These are phyloP conservation scores for Hymenoscyphus infarciens DNA, from an alignment of 2,329 filamentous ascomycete species.

Conservation along the genomic window DNA sequence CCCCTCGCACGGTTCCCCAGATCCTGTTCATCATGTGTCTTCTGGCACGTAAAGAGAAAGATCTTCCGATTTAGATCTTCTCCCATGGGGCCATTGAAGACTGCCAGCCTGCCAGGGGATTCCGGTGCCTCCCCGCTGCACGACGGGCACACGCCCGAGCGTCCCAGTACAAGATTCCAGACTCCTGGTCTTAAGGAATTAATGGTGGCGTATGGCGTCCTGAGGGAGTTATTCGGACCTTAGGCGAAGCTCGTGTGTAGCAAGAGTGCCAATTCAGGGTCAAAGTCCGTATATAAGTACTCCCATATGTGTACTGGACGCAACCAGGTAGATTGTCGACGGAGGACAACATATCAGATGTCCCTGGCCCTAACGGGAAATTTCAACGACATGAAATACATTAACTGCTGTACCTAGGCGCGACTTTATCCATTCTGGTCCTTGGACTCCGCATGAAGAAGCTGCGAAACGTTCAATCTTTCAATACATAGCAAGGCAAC, in stretches of 20 bases:
- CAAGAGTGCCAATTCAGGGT: not conserved
- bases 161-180: not conserved
- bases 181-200: not conserved
- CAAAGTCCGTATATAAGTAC: not conserved
- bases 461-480: not conserved
- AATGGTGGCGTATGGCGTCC: not conserved
- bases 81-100: conserved; percentile 1
- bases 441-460: not conserved
- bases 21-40: not conserved
- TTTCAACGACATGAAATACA: not conserved
- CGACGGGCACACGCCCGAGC: not conserved
- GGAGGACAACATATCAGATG: not conserved
- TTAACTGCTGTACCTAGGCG: not conserved
- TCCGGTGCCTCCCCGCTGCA: conserved; percentile 10
- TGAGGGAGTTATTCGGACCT: not conserved
- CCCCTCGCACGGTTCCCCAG: not conserved
- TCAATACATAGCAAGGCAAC: not conserved
- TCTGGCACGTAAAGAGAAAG: not conserved
- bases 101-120: conserved; percentile 5
- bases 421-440: conserved; percentile 1
- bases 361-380: not conserved
- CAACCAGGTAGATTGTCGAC: not conserved
- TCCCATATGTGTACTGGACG: too few species aligned
- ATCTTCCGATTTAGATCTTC: conserved; percentile 3
- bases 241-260: not conserved